Evolutionary conservation across 2,329 filamentous ascomycete genomes (phyloP).

Genomic region (Talaromyces sp.): DNA sequence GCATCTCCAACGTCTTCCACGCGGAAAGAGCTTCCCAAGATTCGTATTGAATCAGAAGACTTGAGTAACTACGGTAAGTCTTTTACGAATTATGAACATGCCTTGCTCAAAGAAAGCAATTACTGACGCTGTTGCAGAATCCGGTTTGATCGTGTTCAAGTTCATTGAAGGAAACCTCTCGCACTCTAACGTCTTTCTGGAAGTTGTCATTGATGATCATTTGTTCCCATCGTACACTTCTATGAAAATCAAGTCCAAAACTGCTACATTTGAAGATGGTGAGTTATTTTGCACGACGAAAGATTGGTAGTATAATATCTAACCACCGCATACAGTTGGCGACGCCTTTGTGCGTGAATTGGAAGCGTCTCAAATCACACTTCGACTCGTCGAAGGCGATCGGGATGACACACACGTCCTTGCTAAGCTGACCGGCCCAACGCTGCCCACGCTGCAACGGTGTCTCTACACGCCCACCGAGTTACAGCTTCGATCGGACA

Average conservation of each 20-base stretch:
- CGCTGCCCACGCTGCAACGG: conserved; percentile 79
- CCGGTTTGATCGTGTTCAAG: conserved; percentile 89
- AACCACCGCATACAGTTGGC: conserved; percentile 49
- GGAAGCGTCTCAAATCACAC: conserved; percentile 90
- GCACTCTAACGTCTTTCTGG: conserved; percentile 68
- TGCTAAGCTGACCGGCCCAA: conserved; percentile 78
- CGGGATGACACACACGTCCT: conserved; percentile 67
- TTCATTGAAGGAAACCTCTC: conserved; percentile 84
- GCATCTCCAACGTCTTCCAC: conserved; percentile 15
- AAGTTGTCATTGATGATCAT: conserved; percentile 92
- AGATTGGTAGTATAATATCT: background rate
- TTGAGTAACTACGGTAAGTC: conserved; percentile 67
- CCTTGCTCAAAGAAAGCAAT: background rate
- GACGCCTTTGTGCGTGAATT: conserved; percentile 95
- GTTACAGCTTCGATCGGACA: conserved; percentile 70
- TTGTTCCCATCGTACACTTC: conserved; percentile 84
- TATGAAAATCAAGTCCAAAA: conserved; percentile 64
- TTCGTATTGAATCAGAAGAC: conserved; percentile 73
- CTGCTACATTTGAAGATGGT: conserved; percentile 77
- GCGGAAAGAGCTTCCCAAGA: conserved; percentile 59
- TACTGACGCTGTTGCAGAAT: conserved; percentile 55
- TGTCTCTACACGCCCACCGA: conserved; percentile 87
- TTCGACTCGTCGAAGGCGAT: conserved; percentile 74
- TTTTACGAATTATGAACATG: background rate
- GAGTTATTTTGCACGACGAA: conserved; percentile 18